Evolutionary conservation across 208 protist genomes (phyloP).

Genomic region (Herpetomonas samuelpessoai): DNA sequence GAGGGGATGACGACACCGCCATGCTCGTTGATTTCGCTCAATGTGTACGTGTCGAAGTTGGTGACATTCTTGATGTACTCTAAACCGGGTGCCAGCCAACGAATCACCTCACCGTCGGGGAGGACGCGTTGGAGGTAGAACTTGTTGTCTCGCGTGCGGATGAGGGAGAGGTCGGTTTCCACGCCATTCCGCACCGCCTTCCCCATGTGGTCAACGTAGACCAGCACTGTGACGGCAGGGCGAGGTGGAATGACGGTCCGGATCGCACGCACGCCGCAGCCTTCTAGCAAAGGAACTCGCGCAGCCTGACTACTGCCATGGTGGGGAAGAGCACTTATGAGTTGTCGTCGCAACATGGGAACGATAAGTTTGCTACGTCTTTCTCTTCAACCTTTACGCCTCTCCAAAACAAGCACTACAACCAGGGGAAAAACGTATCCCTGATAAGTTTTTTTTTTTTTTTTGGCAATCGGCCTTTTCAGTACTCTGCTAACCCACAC

Average conservation of each 20-base stretch:
- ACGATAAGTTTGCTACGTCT: too few relatives aligned
- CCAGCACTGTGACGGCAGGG: conserved; percentile 78
- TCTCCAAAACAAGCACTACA: too few relatives aligned
- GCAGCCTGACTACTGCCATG: too few relatives aligned
- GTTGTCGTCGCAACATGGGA: too few relatives aligned
- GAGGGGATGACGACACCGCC: conserved; percentile 78
- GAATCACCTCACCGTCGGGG: conserved; percentile 70
- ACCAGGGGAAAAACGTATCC: too few relatives aligned
- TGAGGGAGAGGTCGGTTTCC: conserved; percentile 74
- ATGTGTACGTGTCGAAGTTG: conserved; percentile 85
- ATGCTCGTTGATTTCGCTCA: conserved; percentile 88
- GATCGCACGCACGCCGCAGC: conserved; percentile 22
- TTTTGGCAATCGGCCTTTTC: too few relatives aligned
- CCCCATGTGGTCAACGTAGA: conserved; percentile 70
- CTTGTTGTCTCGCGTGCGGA: conserved; percentile 88
- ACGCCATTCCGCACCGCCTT: conserved; percentile 46
- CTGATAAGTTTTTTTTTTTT: too few relatives aligned
- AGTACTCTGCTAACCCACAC: too few relatives aligned
- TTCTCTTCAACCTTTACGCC: too few relatives aligned
- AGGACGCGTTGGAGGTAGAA: conserved; percentile 90
- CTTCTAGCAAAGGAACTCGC: too few relatives aligned
- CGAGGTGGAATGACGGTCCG: conserved; percentile 82
- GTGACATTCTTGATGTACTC: conserved; percentile 81
- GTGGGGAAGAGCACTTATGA: too few relatives aligned
- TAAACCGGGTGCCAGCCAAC: conserved; percentile 76